Evolutionary conservation across 164 flowering plant genomes (phyloP).

Genomic region (Chloranthus sessilifolius): DNA sequence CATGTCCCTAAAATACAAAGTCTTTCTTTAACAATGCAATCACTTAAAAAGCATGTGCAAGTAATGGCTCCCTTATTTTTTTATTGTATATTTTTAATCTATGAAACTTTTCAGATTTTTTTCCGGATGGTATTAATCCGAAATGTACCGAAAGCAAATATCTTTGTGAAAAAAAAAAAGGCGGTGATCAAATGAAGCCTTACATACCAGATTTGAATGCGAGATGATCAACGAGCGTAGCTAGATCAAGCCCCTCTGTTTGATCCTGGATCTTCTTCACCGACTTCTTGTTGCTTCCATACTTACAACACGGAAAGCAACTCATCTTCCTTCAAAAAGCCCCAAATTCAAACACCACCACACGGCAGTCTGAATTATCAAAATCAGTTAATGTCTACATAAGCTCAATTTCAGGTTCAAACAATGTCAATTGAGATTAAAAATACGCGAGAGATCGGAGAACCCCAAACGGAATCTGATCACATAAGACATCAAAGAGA

Average conservation of each 20-base stretch:
- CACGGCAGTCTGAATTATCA: too few species aligned
- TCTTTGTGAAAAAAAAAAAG: too few species aligned
- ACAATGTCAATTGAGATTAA: background rate
- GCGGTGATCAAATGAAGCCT: background rate
- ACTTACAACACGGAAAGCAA: conserved; percentile 48
- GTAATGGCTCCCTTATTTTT: too few species aligned
- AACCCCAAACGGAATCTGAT: background rate
- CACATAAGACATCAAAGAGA: conserved; percentile 4
- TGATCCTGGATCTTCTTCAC: conserved; percentile 39
- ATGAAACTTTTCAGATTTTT: too few species aligned
- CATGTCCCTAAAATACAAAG: too few species aligned
- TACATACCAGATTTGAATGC: conserved; percentile 59
- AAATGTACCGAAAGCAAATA: too few species aligned
- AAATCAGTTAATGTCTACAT: background rate
- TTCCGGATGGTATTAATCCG: too few species aligned
- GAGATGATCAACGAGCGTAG: conserved; percentile 49
- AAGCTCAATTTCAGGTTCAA: background rate
- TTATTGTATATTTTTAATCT: too few species aligned
- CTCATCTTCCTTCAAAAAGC: conserved; percentile 25
- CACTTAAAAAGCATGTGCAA: too few species aligned
- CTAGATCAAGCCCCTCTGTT: conserved; percentile 21
- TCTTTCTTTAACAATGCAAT: too few species aligned
- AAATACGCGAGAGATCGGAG: background rate
- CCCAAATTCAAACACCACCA: background rate
- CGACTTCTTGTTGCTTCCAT: conserved; percentile 18